Percentiles rank a stretch among this genome's conserved stretches.
phyloP scores from a whole-genome alignment of 75 land plant species.

The Isoetes taiwanensis region DNA sequence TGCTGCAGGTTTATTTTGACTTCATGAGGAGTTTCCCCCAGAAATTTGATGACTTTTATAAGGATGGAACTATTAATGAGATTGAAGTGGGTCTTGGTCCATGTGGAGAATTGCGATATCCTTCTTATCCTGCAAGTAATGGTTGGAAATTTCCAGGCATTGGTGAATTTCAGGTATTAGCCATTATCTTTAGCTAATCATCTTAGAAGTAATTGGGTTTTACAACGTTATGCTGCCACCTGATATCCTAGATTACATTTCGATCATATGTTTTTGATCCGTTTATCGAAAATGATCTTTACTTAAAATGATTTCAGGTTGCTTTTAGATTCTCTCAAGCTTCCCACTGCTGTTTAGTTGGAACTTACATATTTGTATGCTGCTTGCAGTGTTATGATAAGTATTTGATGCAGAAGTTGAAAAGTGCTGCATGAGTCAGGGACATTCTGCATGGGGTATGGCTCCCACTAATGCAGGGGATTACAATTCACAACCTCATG shows the following conservation, averaged over 20 bases:
- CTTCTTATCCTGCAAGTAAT: slow-evolving; percentile 64
- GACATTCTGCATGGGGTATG: slow-evolving; percentile 46
- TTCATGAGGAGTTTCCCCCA: slow-evolving; percentile 84
- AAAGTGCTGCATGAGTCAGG: slow-evolving; percentile 30
- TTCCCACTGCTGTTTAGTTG: no score
- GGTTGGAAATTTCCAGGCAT: slow-evolving; percentile 88
- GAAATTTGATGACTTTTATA: slow-evolving; percentile 67
- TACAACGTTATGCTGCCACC: no score
- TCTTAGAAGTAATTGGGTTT: no score
- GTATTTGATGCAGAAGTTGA: slow-evolving; percentile 41
- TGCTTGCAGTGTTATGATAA: slow-evolving; percentile 61
- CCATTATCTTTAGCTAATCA: no score
- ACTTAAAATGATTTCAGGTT: no score
- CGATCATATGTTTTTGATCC: no score
- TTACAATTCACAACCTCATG: slow-evolving; percentile 43
- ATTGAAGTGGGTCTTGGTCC: slow-evolving; percentile 84
- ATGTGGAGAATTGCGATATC: slow-evolving; percentile 78
- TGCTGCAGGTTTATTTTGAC: slow-evolving; percentile 73
- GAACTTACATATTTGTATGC: no score
- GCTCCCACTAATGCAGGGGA: slow-evolving; percentile 50
- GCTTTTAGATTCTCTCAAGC: no score
- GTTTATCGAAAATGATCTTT: no score
- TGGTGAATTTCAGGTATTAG: slow-evolving; percentile 86
- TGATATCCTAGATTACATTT: no score
- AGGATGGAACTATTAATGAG: slow-evolving; percentile 46